Base-by-base conservation (phyloP, 2,329 filamentous ascomycete genomes). In the Colletotrichum theobromicola region DNA sequence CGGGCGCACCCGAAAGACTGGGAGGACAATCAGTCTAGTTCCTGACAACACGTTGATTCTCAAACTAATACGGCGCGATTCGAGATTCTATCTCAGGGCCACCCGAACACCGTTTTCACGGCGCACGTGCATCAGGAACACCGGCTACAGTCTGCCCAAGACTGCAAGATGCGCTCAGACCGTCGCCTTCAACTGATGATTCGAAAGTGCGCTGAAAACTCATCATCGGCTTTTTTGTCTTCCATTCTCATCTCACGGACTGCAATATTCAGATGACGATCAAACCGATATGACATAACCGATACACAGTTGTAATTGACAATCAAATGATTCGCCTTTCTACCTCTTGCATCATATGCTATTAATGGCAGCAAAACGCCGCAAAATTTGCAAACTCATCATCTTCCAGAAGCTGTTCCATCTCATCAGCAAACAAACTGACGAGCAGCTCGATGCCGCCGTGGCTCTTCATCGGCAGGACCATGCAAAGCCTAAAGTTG, bases 381-480 rank as follows among this genome's bases (percentile, higher is more conserved):
- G 77, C 80, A 74, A 78, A 81, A 62, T 75, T 72, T 8, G 70
- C 78, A 64, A 82, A 81, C 60, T 81, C 80, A 0, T 79, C 68
- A 60, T 82, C 81, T 10, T 35, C 58, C 60, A 62, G 37, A 4
- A 82, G 57, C 75, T 80, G 78, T 4, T 79, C 77, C 67, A 82
- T 66, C 75, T 82, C 81, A 66, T 82, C 79, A 1, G 78, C 79
- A 28, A 78, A 75, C 2, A 80, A 76, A 16, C 81, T 80, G 7
- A 82, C 30, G 2, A 81, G 72, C 1, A 82, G 69, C 74, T 83
- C 81, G 4, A 82, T 79, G 2, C 77, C 77, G 5, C 81, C 79
- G 61, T 82, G 79, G 13, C 74, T 72, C 42, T 73, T 79, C 77
- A 80, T 79, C 1, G 82, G 82, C n/a, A 78, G 75, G 7, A 82